phyloP scores from a whole-genome alignment of 768 basidiomycete species.

The Lactarius sp. region DNA sequence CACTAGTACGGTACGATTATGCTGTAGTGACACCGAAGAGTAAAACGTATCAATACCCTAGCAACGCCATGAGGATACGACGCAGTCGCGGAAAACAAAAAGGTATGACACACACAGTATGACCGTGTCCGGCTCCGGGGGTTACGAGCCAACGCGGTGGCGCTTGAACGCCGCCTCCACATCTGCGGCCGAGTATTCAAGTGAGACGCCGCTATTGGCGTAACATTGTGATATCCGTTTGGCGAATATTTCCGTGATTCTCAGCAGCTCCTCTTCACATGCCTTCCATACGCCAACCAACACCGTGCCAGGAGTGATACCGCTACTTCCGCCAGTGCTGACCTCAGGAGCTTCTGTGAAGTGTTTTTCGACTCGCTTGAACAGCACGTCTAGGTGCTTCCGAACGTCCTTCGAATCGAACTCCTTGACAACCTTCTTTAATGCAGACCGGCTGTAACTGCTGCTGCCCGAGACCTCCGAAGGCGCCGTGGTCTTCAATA shows the following conservation, averaged over 20 bases:
- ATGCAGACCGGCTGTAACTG: conserved; percentile 65
- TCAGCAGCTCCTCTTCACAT: conserved; percentile 78
- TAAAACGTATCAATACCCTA: not conserved
- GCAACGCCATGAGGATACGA: not conserved
- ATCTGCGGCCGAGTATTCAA: conserved; percentile 73
- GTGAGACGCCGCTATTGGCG: conserved; percentile 57
- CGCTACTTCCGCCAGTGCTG: conserved; percentile 47
- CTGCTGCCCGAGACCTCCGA: conserved; percentile 70
- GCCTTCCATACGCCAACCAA: conserved; percentile 87
- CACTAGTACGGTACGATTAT: not conserved
- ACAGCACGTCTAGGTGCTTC: conserved; percentile 80
- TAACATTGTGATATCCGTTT: conserved; percentile 77
- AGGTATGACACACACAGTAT: not conserved
- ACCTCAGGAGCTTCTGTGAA: conserved; percentile 81
- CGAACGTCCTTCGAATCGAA: conserved; percentile 84
- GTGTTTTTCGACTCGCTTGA: conserved; percentile 93
- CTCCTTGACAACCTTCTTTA: conserved; percentile 87
- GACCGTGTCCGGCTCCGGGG: not conserved
- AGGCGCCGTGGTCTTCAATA: conserved; percentile 73
- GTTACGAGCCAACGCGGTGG: conserved; percentile 40
- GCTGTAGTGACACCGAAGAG: not conserved
- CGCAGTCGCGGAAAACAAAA: not conserved
- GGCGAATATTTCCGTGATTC: conserved; percentile 63
- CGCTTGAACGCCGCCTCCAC: conserved; percentile 75
- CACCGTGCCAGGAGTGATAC: conserved; percentile 56